A percentile compares a stretch with the other conserved stretches of the same genome.
phyloP scores from a whole-genome alignment of 176 grass and related monocot species.

The Oryza coarctata region DNA sequence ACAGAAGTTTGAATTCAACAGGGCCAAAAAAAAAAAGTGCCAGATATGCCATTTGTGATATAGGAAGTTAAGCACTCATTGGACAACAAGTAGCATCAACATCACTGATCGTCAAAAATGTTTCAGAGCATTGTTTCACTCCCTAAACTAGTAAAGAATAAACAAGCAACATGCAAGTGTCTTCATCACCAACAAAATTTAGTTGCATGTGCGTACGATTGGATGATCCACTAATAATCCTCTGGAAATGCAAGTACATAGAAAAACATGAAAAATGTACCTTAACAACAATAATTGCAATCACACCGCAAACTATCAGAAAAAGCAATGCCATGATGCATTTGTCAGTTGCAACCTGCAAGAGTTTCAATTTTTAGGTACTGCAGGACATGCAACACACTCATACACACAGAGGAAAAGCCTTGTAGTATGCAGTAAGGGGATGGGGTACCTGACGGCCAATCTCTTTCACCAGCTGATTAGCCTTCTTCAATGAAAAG shows the following conservation, averaged over 20 bases:
- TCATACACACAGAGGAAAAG: not conserved
- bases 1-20: not conserved
- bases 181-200: not conserved
- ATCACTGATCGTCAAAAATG: constrained; percentile 3
- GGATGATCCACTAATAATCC: not conserved
- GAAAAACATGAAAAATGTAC: constrained; percentile 42
- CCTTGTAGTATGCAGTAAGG: not conserved
- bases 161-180: not conserved
- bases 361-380: constrained; percentile 36
- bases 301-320: constrained; percentile 80
- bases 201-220: not conserved
- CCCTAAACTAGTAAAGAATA: not conserved
- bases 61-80: not conserved
- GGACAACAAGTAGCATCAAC: not conserved
- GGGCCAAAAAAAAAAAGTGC: not conserved
- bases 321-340: constrained; percentile 86
- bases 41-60: not conserved
- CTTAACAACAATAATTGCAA: constrained; percentile 93
- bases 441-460: constrained; percentile 45
- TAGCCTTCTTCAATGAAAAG: constrained; percentile 71
- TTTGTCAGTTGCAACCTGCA: constrained; percentile 96
- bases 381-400: not conserved
- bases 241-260: not conserved
- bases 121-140: constrained; percentile 15
- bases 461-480: constrained; percentile 62